Evolutionary conservation across 192 early-diverging fungal species (phyloP).

Genomic region (Rhizophagus prolifer): DNA sequence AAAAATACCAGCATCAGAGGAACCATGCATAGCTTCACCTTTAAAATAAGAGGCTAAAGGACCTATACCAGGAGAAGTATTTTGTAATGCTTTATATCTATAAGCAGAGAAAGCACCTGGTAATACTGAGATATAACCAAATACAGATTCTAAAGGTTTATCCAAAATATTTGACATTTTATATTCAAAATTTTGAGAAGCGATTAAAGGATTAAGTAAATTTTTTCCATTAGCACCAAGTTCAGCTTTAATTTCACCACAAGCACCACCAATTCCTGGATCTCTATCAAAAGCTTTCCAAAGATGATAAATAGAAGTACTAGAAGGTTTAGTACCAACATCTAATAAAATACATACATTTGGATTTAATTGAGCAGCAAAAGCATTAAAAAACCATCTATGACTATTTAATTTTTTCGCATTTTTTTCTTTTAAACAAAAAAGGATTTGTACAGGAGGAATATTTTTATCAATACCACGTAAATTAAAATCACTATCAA

Average conservation of each 20-base stretch:
- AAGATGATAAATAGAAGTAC: slow-evolving; percentile 84
- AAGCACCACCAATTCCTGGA: slow-evolving; percentile 84
- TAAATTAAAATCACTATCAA: slow-evolving; percentile 67
- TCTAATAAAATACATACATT: slow-evolving; percentile 91
- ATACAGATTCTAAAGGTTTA: slow-evolving; percentile 93
- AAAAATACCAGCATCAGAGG: slow-evolving; percentile 64
- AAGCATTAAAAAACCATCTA: slow-evolving; percentile 97
- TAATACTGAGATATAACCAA: slow-evolving; percentile 94
- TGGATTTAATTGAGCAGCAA: slow-evolving; percentile 75
- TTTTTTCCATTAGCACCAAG: slow-evolving; percentile 67
- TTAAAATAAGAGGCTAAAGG: slow-evolving; percentile 87
- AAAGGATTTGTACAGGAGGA: slow-evolving; percentile 87
- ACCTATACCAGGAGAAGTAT: slow-evolving; percentile 56
- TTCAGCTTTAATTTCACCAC: slow-evolving; percentile 91
- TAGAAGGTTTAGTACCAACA: slow-evolving; percentile 87
- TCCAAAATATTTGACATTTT: slow-evolving; percentile 98
- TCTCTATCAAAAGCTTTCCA: slow-evolving; percentile 90
- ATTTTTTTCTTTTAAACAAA: slow-evolving; percentile 93
- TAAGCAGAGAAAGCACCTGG: slow-evolving; percentile 98
- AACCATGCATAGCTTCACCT: slow-evolving; percentile 80
- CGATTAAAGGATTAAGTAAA: slow-evolving; percentile 85
- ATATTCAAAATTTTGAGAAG: slow-evolving; percentile 98
- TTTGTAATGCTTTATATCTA: slow-evolving; percentile 81
- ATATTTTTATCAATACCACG: slow-evolving; percentile 65
- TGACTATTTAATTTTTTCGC: slow-evolving; percentile 94